Base-by-base conservation (phyloP, 2,329 filamentous ascomycete genomes). In the Passalora sequoiae region DNA sequence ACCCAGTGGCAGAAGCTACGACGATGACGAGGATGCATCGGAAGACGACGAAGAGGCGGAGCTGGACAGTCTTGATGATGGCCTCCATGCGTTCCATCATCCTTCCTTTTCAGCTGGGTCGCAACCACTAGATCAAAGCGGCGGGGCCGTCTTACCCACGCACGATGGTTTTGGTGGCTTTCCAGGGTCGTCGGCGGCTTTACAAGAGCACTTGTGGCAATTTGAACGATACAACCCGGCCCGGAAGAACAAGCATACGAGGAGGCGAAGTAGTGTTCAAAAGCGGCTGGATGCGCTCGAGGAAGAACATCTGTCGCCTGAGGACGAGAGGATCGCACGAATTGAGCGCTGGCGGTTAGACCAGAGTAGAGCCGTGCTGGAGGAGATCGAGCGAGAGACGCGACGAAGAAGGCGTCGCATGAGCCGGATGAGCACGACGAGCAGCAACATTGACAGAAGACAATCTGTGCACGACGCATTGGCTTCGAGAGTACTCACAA, bases 151-250 rank as follows among this genome's bases (percentile, higher is more conserved):
- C 2, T 75, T 98, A n/a, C 92, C 92, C 0, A 80, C 82, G 1
- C 92, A 98, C 60, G 89, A 98, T 70, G 92, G 92, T 1, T 68
- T 97, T 33, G 92, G 92, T 4, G 86, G 84, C 5, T 98, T 98
- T 64, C 78, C 65, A 48, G 60, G 60, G n/a, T 48, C 45, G 4
- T 54, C 53, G 68, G 76, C 61, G 60, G 70, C 49, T 60, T 74
- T 88, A 16, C 88, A 95, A 60, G 84, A 94, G 49, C 85, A 91
- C 52, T 69, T 96, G 35, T 96, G 89, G 74, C 84, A 87, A 48
- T 92, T 95, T 62, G 91, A 96, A 65, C 78, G 80, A 50, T 87
- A 84, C 65, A 94, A 94, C 54, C 85, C 87, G 0, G 76, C 78
- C 43, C 76, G 84, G 33, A 70, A 82, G 32, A 55, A 40, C 25